A percentile compares a stretch with the other conserved stretches of the same genome.
Evolutionary conservation across 2,329 filamentous ascomycete species (phyloP).

Genomic region (Metarhizium robertsii): DNA sequence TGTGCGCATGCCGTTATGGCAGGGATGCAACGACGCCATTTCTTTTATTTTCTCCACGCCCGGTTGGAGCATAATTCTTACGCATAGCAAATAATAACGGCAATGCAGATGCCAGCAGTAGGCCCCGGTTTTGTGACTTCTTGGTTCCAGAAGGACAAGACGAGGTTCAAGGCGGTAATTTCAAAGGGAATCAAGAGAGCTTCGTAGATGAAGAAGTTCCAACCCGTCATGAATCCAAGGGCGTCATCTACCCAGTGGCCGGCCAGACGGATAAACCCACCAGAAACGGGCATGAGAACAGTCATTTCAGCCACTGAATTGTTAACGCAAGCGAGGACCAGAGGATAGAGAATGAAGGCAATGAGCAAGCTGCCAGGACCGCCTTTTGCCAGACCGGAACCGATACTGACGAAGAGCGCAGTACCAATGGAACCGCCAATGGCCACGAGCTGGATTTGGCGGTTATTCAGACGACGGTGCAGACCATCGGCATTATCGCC

Average conservation of each 20-base stretch:
- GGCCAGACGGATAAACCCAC: conserved; percentile 55
- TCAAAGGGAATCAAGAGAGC: conserved; percentile 34
- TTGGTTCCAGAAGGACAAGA: conserved; percentile 30
- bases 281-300: conserved; percentile 51
- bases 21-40: not conserved
- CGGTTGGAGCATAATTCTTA: conserved; percentile 25
- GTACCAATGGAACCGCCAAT: conserved; percentile 50
- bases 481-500: conserved; percentile 26
- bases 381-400: conserved; percentile 37
- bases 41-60: not conserved
- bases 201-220: conserved; percentile 37
- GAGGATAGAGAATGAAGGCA: conserved; percentile 46
- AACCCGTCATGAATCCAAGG: conserved; percentile 43
- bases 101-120: conserved; percentile 52
- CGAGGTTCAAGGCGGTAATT: conserved; percentile 31
- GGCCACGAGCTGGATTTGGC: conserved; percentile 49
- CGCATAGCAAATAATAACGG: conserved; percentile 46
- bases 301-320: conserved; percentile 59
- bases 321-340: conserved; percentile 51
- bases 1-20: not conserved
- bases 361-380: conserved; percentile 44
- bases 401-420: conserved; percentile 53
- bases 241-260: conserved; percentile 59
- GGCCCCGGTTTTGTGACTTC: conserved; percentile 53
- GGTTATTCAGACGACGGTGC: conserved; percentile 41